phyloP scores from a whole-genome alignment of 2,329 filamentous ascomycete species.

The Exophiala sp. region DNA sequence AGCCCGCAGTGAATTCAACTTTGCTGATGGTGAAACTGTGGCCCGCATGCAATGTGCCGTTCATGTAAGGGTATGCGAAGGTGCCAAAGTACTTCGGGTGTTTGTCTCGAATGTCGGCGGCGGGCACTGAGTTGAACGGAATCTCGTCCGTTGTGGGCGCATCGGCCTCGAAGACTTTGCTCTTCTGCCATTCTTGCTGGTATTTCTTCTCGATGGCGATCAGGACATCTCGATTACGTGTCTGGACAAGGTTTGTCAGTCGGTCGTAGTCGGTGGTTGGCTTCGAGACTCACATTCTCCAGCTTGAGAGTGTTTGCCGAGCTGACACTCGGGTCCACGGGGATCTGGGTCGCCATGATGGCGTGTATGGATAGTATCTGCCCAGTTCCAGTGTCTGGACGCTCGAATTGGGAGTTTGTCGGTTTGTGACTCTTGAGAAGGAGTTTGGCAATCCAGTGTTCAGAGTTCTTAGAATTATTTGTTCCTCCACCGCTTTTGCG shows the following conservation, averaged over 20 bases:
- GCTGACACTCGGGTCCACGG: conserved; percentile 50
- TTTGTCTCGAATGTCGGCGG: conserved; percentile 69
- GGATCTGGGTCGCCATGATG: conserved; percentile 50
- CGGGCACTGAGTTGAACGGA: conserved; percentile 65
- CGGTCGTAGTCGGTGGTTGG: neutral
- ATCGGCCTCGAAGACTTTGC: conserved; percentile 74
- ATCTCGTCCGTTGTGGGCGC: conserved; percentile 74
- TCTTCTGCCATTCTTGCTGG: conserved; percentile 74
- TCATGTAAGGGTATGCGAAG: conserved; percentile 76
- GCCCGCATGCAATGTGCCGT: conserved; percentile 80
- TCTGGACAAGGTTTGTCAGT: conserved; percentile 43
- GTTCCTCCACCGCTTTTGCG: conserved; percentile 4
- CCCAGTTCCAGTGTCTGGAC: neutral
- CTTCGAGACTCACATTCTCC: conserved; percentile 47
- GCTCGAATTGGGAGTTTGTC: neutral
- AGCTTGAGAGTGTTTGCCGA: conserved; percentile 60
- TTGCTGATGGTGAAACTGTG: conserved; percentile 91
- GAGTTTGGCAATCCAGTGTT: conserved; percentile 1
- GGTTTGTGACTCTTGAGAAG: neutral
- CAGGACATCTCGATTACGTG: conserved; percentile 78
- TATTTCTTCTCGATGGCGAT: conserved; percentile 86
- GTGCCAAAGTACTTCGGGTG: conserved; percentile 87
- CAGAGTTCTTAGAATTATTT: neutral
- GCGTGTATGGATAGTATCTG: conserved; percentile 1
- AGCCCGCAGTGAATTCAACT: conserved; percentile 84